These are phyloP conservation scores for Saccharomycopsis hybrid DNA, from an alignment of 1,139 yeast genomes.

Conservation along the genomic window DNA sequence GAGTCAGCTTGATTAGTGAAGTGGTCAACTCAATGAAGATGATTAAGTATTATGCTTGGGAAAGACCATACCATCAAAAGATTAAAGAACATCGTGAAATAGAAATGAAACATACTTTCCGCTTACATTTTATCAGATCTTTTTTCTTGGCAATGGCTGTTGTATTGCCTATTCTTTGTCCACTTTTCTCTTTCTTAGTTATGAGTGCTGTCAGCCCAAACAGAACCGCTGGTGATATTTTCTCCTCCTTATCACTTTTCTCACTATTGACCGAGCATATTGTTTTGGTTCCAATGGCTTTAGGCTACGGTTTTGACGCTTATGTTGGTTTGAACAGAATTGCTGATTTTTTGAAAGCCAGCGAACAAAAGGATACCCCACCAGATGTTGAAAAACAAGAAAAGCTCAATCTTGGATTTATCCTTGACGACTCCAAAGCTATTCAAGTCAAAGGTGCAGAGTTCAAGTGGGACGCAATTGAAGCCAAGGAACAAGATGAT, in stretches of 20 bases:
- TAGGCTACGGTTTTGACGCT: constrained; percentile 46
- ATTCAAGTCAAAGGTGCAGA: constrained; percentile 39
- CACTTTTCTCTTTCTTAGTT: constrained; percentile 43
- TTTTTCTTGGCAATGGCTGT: constrained; percentile 35
- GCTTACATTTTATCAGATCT: constrained; percentile 38
- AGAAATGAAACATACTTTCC: constrained; percentile 37
- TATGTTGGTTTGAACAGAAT: constrained; percentile 46
- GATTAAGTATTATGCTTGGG: constrained; percentile 79
- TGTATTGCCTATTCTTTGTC: constrained; percentile 39
- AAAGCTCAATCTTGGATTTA: constrained; percentile 22
- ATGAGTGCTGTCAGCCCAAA: constrained; percentile 31
- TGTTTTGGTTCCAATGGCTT: constrained; percentile 47
- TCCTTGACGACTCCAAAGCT: constrained; percentile 32
- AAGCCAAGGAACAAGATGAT: constrained; percentile 7
- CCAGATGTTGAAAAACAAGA: constrained; percentile 21
- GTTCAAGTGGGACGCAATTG: constrained; percentile 53
- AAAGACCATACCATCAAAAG: constrained; percentile 42
- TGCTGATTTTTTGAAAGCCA: constrained; percentile 37
- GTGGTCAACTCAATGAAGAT: constrained; percentile 58
- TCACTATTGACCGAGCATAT: constrained; percentile 56
- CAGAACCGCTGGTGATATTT: constrained; percentile 47
- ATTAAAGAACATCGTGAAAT: constrained; percentile 33
- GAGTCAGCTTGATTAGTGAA: constrained; percentile 59
- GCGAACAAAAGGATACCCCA: constrained; percentile 8
- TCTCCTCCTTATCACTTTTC: constrained; percentile 64